phyloP scores from a whole-genome alignment of 768 basidiomycete species.

The Floccularia luteovirens region DNA sequence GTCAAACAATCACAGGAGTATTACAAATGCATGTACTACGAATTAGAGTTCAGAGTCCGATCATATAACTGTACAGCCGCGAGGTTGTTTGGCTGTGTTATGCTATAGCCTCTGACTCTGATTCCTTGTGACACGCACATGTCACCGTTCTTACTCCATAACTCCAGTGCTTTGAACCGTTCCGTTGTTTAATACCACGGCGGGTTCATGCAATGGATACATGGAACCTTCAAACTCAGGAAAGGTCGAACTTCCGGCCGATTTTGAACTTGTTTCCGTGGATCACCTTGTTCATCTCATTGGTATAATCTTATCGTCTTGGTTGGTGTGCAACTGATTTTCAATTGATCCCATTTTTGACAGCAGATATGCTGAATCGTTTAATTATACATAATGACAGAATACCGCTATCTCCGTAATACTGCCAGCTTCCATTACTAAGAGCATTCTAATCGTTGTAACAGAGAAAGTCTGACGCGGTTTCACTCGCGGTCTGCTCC shows the following conservation, averaged over 20 bases:
- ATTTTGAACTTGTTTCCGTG: slow-evolving; percentile 79
- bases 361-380: slow-evolving; percentile 95
- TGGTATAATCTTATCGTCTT: slow-evolving; percentile 37
- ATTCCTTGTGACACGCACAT: no score
- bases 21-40: no score
- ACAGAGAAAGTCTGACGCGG: slow-evolving; percentile 83
- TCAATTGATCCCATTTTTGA: slow-evolving; percentile 11
- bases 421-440: slow-evolving; percentile 14
- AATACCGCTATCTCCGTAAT: slow-evolving; percentile 83
- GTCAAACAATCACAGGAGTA: slow-evolving; percentile 1
- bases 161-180: no score
- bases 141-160: no score
- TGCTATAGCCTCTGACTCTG: slow-evolving; percentile 14
- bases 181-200: no score
- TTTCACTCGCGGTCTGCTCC: slow-evolving; percentile 95
- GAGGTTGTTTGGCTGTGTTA: slow-evolving; percentile 26
- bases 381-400: slow-evolving; percentile 94
- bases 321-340: background rate
- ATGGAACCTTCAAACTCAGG: slow-evolving; percentile 64
- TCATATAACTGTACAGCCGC: slow-evolving; percentile 48
- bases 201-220: slow-evolving; percentile 65
- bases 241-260: slow-evolving; percentile 74
- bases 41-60: slow-evolving; percentile 51
- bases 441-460: slow-evolving; percentile 7
- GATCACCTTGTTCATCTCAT: slow-evolving; percentile 85